Percentiles rank a stretch among this genome's conserved stretches.
These are phyloP conservation scores for Ocimum tenuiflorum DNA, from an alignment of 257 asterid species.

Conservation along the genomic window DNA sequence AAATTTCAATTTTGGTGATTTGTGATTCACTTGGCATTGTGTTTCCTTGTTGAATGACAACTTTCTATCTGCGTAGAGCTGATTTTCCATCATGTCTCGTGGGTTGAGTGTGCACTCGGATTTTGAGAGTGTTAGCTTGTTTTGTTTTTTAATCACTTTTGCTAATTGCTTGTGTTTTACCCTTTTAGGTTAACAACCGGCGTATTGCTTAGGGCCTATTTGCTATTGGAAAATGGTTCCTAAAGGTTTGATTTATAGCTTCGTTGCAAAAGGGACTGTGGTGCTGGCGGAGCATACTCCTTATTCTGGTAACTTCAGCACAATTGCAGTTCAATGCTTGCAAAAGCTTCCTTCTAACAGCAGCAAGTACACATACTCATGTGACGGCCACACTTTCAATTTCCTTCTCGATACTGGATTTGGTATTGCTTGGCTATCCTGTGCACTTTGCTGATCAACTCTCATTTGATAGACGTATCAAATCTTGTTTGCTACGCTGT, in stretches of 20 bases:
- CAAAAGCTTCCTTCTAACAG: constrained; percentile 90
- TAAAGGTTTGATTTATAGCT: constrained; percentile 92
- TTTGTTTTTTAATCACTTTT: constrained; percentile 2
- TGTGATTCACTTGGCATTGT: neutral
- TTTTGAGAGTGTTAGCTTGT: neutral
- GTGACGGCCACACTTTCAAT: constrained; percentile 97
- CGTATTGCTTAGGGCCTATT: neutral
- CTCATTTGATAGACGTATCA: neutral
- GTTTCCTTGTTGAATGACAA: neutral
- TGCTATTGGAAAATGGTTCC: constrained; percentile 52
- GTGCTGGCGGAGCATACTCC: constrained; percentile 97
- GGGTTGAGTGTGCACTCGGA: neutral
- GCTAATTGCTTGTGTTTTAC: neutral
- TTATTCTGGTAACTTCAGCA: constrained; percentile 95
- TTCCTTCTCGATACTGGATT: constrained; percentile 84
- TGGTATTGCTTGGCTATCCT: constrained; percentile 37
- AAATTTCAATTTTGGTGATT: neutral
- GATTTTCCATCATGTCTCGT: constrained; percentile 12
- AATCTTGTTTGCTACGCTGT: too few relatives aligned
- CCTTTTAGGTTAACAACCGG: constrained; percentile 1
- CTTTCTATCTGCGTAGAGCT: neutral
- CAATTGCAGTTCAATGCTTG: constrained; percentile 94
- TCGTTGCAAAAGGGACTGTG: constrained; percentile 91
- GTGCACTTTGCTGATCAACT: constrained; percentile 6
- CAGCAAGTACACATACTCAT: constrained; percentile 95